phyloP scores from a whole-genome alignment of 2,329 filamentous ascomycete genomes.

The Cladosporium colombiae region DNA sequence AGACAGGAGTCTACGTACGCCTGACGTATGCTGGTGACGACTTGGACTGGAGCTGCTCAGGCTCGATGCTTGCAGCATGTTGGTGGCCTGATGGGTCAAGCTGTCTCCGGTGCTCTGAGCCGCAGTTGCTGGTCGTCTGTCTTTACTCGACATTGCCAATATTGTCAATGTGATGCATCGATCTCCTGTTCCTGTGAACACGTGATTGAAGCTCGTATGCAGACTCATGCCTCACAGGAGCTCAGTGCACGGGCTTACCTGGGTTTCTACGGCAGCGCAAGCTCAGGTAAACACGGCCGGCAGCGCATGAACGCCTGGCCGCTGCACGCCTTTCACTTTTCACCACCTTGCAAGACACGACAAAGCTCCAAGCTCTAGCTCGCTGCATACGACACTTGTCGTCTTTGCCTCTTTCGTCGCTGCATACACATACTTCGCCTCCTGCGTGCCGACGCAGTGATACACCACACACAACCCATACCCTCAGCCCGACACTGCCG shows the following conservation, averaged over 20 bases:
- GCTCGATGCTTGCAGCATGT: background rate
- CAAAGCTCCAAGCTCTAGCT: background rate
- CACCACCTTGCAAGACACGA: slow-evolving; percentile 1
- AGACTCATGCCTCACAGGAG: background rate
- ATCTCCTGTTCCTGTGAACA: background rate
- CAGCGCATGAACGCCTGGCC: slow-evolving; percentile 6
- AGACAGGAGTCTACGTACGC: background rate
- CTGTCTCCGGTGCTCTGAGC: background rate
- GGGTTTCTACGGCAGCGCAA: slow-evolving; percentile 2
- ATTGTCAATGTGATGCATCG: background rate
- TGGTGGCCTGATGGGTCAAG: background rate
- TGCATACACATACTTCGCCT: background rate
- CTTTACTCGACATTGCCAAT: background rate
- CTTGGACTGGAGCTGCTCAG: too few species aligned
- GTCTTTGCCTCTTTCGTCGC: slow-evolving; percentile 3
- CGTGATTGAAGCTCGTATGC: background rate
- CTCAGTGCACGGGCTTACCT: background rate
- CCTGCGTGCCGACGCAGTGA: background rate
- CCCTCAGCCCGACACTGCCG: background rate
- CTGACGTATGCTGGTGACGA: background rate
- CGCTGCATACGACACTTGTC: slow-evolving; percentile 4
- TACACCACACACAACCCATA: background rate
- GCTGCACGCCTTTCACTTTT: background rate
- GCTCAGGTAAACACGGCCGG: background rate
- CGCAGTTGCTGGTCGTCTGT: background rate